These are phyloP conservation scores for Yamadazyma philogaea DNA, from an alignment of 805 yeast genomes.

Conservation along the genomic window DNA sequence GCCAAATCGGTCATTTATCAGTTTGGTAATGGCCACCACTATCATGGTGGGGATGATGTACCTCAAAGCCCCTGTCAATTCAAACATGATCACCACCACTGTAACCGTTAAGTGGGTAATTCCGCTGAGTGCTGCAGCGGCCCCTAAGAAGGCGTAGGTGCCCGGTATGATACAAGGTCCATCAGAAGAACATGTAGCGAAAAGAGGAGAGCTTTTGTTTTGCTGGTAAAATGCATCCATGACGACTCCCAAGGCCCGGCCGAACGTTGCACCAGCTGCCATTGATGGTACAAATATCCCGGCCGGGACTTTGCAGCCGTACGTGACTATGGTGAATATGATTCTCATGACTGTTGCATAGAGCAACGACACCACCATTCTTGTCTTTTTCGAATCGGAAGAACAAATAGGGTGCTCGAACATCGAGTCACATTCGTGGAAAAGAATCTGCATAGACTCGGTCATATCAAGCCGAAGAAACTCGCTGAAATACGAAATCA, in stretches of 20 bases:
- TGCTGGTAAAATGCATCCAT: slow-evolving; percentile 45
- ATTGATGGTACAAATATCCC: slow-evolving; percentile 96
- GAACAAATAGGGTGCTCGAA: slow-evolving; percentile 43
- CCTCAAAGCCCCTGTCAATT: slow-evolving; percentile 89
- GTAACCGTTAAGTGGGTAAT: slow-evolving; percentile 90
- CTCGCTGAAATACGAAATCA: slow-evolving; percentile 77
- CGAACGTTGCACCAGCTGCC: slow-evolving; percentile 95
- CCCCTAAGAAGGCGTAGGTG: slow-evolving; percentile 92
- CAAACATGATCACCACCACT: slow-evolving; percentile 94
- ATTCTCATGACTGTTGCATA: slow-evolving; percentile 74
- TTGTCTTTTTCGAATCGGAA: slow-evolving; percentile 24
- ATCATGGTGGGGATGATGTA: slow-evolving; percentile 96
- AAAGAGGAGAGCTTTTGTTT: slow-evolving; percentile 34
- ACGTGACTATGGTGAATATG: slow-evolving; percentile 73
- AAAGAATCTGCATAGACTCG: slow-evolving; percentile 84
- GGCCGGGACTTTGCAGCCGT: slow-evolving; percentile 95
- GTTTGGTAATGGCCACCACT: slow-evolving; percentile 83
- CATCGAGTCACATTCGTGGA: slow-evolving; percentile 69
- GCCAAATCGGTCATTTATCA: slow-evolving; percentile 75
- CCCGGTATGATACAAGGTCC: slow-evolving; percentile 82
- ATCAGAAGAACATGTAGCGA: slow-evolving; percentile 29
- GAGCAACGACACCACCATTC: slow-evolving; percentile 50
- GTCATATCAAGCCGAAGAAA: slow-evolving; percentile 90
- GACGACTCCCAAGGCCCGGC: slow-evolving; percentile 77
- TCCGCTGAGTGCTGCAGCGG: slow-evolving; percentile 93